phyloP scores from a whole-genome alignment of 208 protist species.

The Herpetomonas tarakana region DNA sequence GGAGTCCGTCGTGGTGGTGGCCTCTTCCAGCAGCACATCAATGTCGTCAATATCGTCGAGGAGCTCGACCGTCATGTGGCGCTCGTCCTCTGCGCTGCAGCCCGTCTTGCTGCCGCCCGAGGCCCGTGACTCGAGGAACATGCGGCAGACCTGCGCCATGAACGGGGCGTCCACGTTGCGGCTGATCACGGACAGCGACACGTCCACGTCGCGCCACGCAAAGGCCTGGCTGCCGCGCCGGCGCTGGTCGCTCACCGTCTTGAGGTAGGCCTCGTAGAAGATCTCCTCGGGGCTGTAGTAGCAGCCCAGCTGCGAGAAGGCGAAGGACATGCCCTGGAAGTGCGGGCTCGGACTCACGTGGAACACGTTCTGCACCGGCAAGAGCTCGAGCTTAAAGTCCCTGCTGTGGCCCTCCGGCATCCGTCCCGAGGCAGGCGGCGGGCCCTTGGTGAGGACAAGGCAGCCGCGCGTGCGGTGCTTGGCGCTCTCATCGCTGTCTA shows the following conservation, averaged over 20 bases:
- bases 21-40: conserved; percentile 58
- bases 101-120: conserved; percentile 4
- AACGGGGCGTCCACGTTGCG: conserved; percentile 76
- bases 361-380: conserved; percentile 83
- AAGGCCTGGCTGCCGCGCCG: conserved; percentile 82
- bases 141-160: conserved; percentile 72
- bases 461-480: conserved; percentile 67
- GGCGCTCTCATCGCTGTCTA: conserved; percentile 34
- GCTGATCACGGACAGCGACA: conserved; percentile 87
- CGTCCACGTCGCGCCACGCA: conserved; percentile 87
- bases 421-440: neutral
- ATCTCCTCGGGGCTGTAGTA: conserved; percentile 89
- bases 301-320: conserved; percentile 75
- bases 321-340: conserved; percentile 83
- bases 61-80: conserved; percentile 51
- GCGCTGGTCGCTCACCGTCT: conserved; percentile 82
- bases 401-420: conserved; percentile 48
- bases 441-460: conserved; percentile 31
- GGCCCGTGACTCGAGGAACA: conserved; percentile 76
- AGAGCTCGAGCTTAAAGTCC: conserved; percentile 49
- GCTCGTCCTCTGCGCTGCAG: neutral
- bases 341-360: conserved; percentile 83
- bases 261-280: conserved; percentile 90
- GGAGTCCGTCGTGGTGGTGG: conserved; percentile 42
- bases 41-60: conserved; percentile 75